Conservation (phyloP, 1,284 basidiomycete species). For the Sphaerobolus stellatus region DNA sequence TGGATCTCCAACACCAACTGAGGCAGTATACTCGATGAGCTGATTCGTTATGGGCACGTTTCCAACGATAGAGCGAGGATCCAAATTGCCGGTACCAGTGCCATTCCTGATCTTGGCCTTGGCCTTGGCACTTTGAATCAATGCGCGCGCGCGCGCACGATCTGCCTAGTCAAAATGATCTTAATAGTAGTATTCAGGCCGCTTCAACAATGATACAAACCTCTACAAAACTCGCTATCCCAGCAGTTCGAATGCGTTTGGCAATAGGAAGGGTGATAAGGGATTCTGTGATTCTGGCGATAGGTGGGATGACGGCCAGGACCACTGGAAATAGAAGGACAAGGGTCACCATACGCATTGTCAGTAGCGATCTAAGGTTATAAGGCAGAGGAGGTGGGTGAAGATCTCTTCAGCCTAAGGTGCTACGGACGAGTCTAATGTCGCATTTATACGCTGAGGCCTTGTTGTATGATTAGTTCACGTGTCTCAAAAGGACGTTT, state of each 20-base stretch:
- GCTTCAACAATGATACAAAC: neutral
- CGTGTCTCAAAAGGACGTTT: too few species aligned
- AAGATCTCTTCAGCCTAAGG: too few species aligned
- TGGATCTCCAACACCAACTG: neutral
- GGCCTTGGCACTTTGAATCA: slow-evolving; percentile 3
- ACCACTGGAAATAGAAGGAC: neutral
- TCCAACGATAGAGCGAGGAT: too few species aligned
- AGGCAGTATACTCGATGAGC: neutral
- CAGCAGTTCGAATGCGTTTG: neutral
- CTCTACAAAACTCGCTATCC: neutral
- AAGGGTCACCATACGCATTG: slow-evolving; percentile 4
- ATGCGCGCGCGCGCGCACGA: neutral
- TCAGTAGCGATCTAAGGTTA: too few species aligned
- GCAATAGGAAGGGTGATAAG: neutral
- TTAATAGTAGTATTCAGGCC: neutral
- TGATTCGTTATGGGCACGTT: too few species aligned
- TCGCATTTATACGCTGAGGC: too few species aligned
- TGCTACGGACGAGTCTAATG: too few species aligned
- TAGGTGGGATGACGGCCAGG: neutral
- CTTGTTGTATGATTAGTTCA: too few species aligned
- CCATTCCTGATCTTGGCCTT: slow-evolving; percentile 4
- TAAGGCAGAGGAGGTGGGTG: too few species aligned
- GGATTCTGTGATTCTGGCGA: neutral
- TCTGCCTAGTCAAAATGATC: neutral
- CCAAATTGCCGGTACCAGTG: too few species aligned